Base-by-base conservation (phyloP, 1,139 yeast genomes). In the Saccharomyces hybrid region DNA sequence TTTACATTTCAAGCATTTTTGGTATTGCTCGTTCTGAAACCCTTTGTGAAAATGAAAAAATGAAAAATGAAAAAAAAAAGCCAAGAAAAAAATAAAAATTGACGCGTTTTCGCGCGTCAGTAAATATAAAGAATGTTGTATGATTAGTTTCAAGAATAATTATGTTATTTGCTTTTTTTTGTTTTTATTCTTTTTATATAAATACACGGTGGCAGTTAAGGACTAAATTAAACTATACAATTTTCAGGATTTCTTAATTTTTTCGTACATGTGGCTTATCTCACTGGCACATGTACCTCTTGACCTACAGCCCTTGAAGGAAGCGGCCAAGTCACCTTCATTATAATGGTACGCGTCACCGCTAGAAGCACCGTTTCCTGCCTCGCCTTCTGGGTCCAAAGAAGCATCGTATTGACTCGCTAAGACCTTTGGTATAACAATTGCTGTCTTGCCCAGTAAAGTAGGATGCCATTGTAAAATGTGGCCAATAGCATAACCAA, bases 401-500 rank as follows among this genome's bases (percentile, higher is more conserved):
- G 52, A 19, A n/a, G 63, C 70, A 41, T 73, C 67, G 54, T 77
- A 77, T 19, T 73, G 62, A 28, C 84, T 72, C 11, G 80, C 77
- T 51, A 84, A 75, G n/a, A 78, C 70, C 60, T 81, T 77, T 47
- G 82, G 75, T 5, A 89, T 88, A 0, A 93, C 79, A 13, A 91
- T 71, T 0, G 89, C 86, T 5, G 95, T 77, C 63, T 82, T 85
- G 54, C 86, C 78, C 61, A 91, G 76, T 46, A 86, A 73, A 50
- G 79, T 80, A 11, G 96, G 96, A 68, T 93, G 99, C 99, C 98
- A 93, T 70, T 89, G 97, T 60, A 90, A 74, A 42, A 89, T 75
- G 69, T 93, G 98, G 26, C 89, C 81, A 52, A 91, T 88, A 9
- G 83, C 78, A 58, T 81, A 82, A 2, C 87, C 84, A 29, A 80